These are phyloP conservation scores for Wallacemonas sp. DNA, from an alignment of 208 protist species.

Conservation along the genomic window DNA sequence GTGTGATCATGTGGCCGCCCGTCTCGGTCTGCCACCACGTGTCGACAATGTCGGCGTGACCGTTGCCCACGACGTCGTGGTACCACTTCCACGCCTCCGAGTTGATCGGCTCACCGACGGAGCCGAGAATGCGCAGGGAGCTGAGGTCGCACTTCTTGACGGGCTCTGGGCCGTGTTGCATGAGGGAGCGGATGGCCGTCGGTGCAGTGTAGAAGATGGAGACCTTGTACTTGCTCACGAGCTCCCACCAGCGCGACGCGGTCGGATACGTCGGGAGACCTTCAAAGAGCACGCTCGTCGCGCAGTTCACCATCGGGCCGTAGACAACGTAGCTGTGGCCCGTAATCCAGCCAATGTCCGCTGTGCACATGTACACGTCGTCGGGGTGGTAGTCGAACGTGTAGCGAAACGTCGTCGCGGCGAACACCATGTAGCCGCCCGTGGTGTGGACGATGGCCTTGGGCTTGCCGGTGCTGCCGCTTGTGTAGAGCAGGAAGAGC, in stretches of 20 bases:
- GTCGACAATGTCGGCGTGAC: conserved; percentile 93
- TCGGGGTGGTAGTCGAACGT: conserved; percentile 95
- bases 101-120: conserved; percentile 98
- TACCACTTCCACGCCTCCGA: conserved; percentile 95
- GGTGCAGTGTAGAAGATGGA: conserved; percentile 98
- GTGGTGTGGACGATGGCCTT: conserved; percentile 96
- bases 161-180: conserved; percentile 81
- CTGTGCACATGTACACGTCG: conserved; percentile 96
- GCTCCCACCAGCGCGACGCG: conserved; percentile 89
- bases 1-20: conserved; percentile 96
- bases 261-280: conserved; percentile 93
- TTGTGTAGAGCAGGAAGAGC: conserved; percentile 98
- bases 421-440: conserved; percentile 95
- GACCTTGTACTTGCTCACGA: conserved; percentile 95
- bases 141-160: conserved; percentile 77
- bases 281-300: conserved; percentile 96
- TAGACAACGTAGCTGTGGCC: conserved; percentile 98
- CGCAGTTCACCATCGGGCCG: conserved; percentile 96
- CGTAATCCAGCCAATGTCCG: conserved; percentile 96
- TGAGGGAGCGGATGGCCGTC: conserved; percentile 91
- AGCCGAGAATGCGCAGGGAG: conserved; percentile 93
- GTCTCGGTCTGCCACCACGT: conserved; percentile 99
- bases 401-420: conserved; percentile 92
- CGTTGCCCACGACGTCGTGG: conserved; percentile 89
- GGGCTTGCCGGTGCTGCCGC: conserved; percentile 96